Evolutionary conservation across 177 flowering plant genomes (phyloP), one percentile per base, ranked within the genome.

Genomic region (Vitis hybrid): DNA sequence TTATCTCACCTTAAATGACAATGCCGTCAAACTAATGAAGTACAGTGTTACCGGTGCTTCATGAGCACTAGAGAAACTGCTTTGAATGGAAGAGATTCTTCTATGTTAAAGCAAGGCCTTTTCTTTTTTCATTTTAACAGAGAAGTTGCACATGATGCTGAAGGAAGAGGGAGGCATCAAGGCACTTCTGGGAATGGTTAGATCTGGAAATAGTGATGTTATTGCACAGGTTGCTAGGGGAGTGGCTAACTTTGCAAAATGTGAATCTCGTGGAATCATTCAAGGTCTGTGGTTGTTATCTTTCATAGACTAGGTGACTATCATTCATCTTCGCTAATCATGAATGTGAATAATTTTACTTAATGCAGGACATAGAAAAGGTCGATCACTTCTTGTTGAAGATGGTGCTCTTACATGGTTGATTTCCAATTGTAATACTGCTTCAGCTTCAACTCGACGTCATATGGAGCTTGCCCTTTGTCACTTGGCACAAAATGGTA

Each of bases 401-500:
- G 94, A 90, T 70, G 91, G 86, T 71, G 87, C 79, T 5, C 86
- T 94, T 57, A 27, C 76, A 64, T 94, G 98, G 98, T 76, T 94
- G 84, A 77, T 90, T 67, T 72, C 84, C 66, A 90, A 90, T 79
- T 79, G 81, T 58, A 76, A 76, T 53, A 78, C 58, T 20, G 17
- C 76, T 66, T 77, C 88, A 10, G 63, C 87, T 68, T 83, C 97
- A 70, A 84, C 86, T 8, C 64, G 87, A 58, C 97, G 98, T 71
- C 98, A 92, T 78, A 78, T 94, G 54, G 98, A 94, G 79, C 93
- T 92, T 71, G 92, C 98, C 20, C 79, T 94, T 61, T 94, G 98
- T 71, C 98, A 92, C 81, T 81, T 92, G 70, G 97, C 94, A 41
- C 98, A 94, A 83, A 91, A 94, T 76, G 90, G 97, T 92, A 79